Evolutionary conservation across 2,329 filamentous ascomycete species (phyloP).

Genomic region (Coniella lustricola): DNA sequence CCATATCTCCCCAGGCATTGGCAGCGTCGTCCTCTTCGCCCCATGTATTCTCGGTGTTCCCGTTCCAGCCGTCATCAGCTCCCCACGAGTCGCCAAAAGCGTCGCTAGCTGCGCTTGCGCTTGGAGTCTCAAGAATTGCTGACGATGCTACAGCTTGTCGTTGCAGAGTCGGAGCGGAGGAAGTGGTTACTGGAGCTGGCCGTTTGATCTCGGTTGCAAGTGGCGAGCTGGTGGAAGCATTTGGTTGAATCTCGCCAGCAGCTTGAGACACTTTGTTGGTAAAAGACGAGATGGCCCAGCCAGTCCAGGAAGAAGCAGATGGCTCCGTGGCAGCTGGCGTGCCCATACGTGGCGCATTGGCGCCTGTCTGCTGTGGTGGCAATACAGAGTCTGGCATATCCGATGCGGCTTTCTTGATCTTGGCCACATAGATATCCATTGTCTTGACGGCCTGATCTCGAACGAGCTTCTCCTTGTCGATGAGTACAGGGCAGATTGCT

Average conservation of each 20-base stretch:
- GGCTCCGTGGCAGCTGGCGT: slow-evolving; percentile 59
- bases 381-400: slow-evolving; percentile 75
- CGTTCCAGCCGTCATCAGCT: slow-evolving; percentile 72
- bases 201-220: slow-evolving; percentile 30
- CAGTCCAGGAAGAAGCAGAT: slow-evolving; percentile 69
- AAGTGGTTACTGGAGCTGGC: slow-evolving; percentile 29
- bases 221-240: slow-evolving; percentile 36
- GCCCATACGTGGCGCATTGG: slow-evolving; percentile 63
- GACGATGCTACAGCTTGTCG: slow-evolving; percentile 52
- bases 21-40: slow-evolving; percentile 49
- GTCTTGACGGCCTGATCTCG: slow-evolving; percentile 89
- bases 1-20: slow-evolving; percentile 68
- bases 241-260: slow-evolving; percentile 74
- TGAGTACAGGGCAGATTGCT: slow-evolving; percentile 71
- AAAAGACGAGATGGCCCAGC: slow-evolving; percentile 98
- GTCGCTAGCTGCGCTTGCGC: slow-evolving; percentile 35
- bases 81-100: slow-evolving; percentile 49
- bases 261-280: slow-evolving; percentile 86
- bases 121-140: slow-evolving; percentile 21
- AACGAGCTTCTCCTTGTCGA: slow-evolving; percentile 94
- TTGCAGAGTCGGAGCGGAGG: slow-evolving; percentile 53
- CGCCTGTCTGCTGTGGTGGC: slow-evolving; percentile 51
- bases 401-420: slow-evolving; percentile 70
- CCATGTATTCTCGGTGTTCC: slow-evolving; percentile 67
- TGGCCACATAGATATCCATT: slow-evolving; percentile 76